Conservation (phyloP, 257 asterid species). For the Linaria vulgaris region DNA sequence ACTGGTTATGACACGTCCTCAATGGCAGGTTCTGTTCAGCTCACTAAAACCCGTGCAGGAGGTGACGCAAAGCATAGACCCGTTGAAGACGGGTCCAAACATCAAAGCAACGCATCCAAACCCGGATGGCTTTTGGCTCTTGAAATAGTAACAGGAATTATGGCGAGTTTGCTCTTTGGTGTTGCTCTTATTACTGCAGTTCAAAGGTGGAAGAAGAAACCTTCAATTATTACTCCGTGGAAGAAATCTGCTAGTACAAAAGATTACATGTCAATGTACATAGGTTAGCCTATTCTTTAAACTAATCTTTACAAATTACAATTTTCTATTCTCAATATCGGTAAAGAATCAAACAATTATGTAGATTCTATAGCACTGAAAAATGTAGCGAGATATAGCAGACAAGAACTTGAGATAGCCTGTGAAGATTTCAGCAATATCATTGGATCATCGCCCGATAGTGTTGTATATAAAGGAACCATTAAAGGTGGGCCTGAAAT, state of each 20-base stretch:
- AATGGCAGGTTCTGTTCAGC: constrained; percentile 42
- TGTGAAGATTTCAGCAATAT: constrained; percentile 99
- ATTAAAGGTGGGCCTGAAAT: constrained; percentile 83
- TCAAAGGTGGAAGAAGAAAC: constrained; percentile 65
- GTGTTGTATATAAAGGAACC: constrained; percentile 80
- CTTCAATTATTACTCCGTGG: constrained; percentile 82
- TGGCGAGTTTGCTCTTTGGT: constrained; percentile 63
- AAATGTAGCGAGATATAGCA: constrained; percentile 58
- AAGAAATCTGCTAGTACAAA: constrained; percentile 72
- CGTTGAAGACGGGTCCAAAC: constrained; percentile 40
- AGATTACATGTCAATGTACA: constrained; percentile 59
- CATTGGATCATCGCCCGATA: constrained; percentile 81
- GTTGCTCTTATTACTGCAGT: constrained; percentile 54
- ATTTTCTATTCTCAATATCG: not conserved
- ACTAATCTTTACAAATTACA: not conserved
- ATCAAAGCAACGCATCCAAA: constrained; percentile 47
- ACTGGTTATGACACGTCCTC: constrained; percentile 3
- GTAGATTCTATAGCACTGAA: constrained; percentile 76
- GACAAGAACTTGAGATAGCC: constrained; percentile 91
- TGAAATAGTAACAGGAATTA: constrained; percentile 69
- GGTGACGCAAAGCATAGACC: constrained; percentile 44
- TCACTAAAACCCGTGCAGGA: constrained; percentile 41
- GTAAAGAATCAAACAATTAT: constrained; percentile 2
- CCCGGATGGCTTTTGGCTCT: constrained; percentile 84
- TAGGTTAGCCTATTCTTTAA: constrained; percentile 48